A percentile compares a stretch with the other conserved stretches of the same genome.
phyloP scores from a whole-genome alignment of 1,139 yeast genomes.

The Hyphopichia fennica region DNA sequence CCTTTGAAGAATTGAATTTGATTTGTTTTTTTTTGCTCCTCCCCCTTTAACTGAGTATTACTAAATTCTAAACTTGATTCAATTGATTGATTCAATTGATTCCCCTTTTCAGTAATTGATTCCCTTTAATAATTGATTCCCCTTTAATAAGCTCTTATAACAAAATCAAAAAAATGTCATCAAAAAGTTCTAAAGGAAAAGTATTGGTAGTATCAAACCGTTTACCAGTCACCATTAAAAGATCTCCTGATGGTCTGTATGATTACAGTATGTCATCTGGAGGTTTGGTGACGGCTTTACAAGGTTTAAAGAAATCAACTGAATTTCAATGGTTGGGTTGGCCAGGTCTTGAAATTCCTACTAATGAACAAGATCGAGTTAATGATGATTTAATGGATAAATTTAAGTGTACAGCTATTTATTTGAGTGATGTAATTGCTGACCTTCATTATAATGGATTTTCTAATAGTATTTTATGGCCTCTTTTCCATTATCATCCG shows the following conservation, averaged over 20 bases:
- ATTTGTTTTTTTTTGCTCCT: no score
- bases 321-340: slow-evolving; percentile 98
- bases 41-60: no score
- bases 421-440: slow-evolving; percentile 82
- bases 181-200: slow-evolving; percentile 48
- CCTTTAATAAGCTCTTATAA: not conserved
- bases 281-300: slow-evolving; percentile 93
- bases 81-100: no score
- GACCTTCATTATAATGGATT: slow-evolving; percentile 97
- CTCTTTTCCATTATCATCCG: slow-evolving; percentile 96
- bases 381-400: slow-evolving; percentile 68
- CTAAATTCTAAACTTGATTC: no score
- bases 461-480: slow-evolving; percentile 92
- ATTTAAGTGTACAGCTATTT: slow-evolving; percentile 90
- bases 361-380: slow-evolving; percentile 67
- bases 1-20: no score
- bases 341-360: slow-evolving; percentile 91
- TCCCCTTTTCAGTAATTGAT: no score
- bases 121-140: no score
- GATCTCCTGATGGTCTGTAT: slow-evolving; percentile 61
- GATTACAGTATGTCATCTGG: slow-evolving; percentile 90
- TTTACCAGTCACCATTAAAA: slow-evolving; percentile 86
- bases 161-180: not conserved
- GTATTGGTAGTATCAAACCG: slow-evolving; percentile 93
- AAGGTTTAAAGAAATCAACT: slow-evolving; percentile 82